Evolutionary conservation across 2,329 filamentous ascomycete genomes (phyloP).

Genomic region (Aspergillus jensenii): DNA sequence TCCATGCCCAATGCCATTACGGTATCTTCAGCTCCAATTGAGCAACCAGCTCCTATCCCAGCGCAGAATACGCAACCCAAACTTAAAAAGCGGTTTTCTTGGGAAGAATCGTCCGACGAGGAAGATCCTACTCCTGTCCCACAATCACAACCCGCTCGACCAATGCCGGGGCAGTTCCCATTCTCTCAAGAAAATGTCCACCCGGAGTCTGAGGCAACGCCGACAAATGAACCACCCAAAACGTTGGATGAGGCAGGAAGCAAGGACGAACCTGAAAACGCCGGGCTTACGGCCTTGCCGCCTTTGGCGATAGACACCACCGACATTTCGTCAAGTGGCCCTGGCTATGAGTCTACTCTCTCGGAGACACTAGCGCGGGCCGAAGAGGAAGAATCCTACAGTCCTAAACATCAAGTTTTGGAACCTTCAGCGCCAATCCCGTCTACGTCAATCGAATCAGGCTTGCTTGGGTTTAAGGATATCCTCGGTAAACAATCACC

Average conservation of each 20-base stretch:
- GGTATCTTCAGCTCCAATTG: constrained; percentile 7
- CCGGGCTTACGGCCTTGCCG: constrained; percentile 32
- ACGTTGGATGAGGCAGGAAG: constrained; percentile 9
- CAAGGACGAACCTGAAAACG: constrained; percentile 22
- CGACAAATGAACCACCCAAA: constrained; percentile 7
- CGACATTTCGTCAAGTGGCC: constrained; percentile 15
- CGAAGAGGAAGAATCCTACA: constrained; percentile 9
- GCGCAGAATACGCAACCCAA: constrained; percentile 21
- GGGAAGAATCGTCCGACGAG: constrained; percentile 36
- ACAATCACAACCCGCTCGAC: constrained; percentile 15
- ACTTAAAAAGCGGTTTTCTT: constrained; percentile 44
- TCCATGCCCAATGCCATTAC: constrained; percentile 11
- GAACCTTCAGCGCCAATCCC: constrained; percentile 13
- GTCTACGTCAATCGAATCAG: constrained; percentile 28
- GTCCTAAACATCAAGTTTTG: constrained; percentile 9
- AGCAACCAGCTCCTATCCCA: constrained; percentile 3
- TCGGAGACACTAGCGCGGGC: constrained; percentile 7
- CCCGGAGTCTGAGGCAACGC: constrained; percentile 1
- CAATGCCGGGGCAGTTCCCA: constrained; percentile 23
- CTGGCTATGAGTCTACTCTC: constrained; percentile 15
- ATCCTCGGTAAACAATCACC: constrained; percentile 69
- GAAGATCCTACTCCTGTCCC: constrained; percentile 18
- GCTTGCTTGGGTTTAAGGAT: constrained; percentile 67
- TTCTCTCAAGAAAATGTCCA: constrained; percentile 18
- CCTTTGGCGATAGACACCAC: constrained; percentile 19